Evolutionary conservation across 2,329 filamentous ascomycete species (phyloP).

Genomic region (Botrytis squamosa): DNA sequence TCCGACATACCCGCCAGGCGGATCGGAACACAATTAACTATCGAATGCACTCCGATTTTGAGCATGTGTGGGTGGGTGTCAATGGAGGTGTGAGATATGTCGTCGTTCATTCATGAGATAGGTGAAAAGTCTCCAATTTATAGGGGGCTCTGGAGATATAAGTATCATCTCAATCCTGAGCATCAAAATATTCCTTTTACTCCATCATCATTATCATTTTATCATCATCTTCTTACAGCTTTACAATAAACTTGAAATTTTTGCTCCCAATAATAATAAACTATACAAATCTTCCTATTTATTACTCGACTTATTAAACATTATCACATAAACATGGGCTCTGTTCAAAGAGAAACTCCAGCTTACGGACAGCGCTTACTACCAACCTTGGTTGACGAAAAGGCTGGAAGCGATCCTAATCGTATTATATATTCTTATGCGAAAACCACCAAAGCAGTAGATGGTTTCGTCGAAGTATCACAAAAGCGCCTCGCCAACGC

Average conservation of each 20-base stretch:
- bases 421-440: constrained; percentile 1
- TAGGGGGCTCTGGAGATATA: background rate
- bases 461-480: constrained; percentile 26
- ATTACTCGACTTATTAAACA: background rate
- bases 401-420: constrained; percentile 11
- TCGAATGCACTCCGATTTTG: background rate
- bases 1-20: background rate
- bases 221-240: background rate
- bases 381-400: constrained; percentile 15
- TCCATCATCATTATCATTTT: background rate
- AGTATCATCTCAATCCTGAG: constrained; percentile 5
- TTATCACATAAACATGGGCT: constrained; percentile 4
- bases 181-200: background rate
- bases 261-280: background rate
- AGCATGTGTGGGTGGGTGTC: background rate
- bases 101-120: constrained; percentile 9
- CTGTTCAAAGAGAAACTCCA: constrained; percentile 8
- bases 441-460: constrained; percentile 12
- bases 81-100: background rate
- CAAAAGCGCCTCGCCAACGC: constrained; percentile 26
- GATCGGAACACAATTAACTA: background rate
- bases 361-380: constrained; percentile 17
- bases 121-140: background rate
- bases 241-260: background rate
- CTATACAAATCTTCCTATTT: background rate